Conservation (phyloP, 208 protist genomes). For the Trypanosoma mega region DNA sequence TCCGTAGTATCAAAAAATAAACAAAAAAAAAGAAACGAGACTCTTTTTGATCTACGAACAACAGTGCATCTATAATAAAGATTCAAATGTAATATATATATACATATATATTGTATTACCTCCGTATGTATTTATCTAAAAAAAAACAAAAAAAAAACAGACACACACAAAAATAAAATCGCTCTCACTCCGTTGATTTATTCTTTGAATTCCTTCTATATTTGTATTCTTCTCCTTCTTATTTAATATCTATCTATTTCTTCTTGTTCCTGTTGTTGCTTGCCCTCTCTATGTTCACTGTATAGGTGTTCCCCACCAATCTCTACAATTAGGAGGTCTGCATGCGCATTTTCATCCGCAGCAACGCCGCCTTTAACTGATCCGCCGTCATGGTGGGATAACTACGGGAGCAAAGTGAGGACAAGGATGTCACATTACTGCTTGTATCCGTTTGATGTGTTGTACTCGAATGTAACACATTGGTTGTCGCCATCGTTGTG, state of each 20-base stretch:
- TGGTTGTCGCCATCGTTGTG: too few relatives aligned
- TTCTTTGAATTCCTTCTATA: too few relatives aligned
- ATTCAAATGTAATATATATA: constrained; percentile 4
- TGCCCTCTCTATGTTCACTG: background rate
- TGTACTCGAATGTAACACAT: too few relatives aligned
- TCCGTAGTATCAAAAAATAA: constrained; percentile 17
- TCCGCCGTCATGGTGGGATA: constrained; percentile 69
- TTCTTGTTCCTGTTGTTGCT: too few relatives aligned
- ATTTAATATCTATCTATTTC: too few relatives aligned
- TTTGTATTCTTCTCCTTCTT: too few relatives aligned
- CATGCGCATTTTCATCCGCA: constrained; percentile 62
- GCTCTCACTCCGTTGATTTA: too few relatives aligned
- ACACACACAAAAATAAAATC: too few relatives aligned
- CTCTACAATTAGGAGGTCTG: constrained; percentile 29
- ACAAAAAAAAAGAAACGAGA: constrained; percentile 12
- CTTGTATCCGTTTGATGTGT: background rate
- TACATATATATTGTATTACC: constrained; percentile 1
- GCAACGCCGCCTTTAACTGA: constrained; percentile 62
- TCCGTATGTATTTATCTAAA: constrained; percentile 1
- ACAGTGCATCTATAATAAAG: too few relatives aligned
- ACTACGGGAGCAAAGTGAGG: constrained; percentile 12
- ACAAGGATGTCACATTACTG: constrained; percentile 18
- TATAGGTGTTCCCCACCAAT: too few relatives aligned
- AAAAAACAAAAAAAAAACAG: too few relatives aligned
- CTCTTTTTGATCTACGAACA: too few relatives aligned